phyloP scores from a whole-genome alignment of 2,329 filamentous ascomycete species.

The Scedosporium minutisporum region DNA sequence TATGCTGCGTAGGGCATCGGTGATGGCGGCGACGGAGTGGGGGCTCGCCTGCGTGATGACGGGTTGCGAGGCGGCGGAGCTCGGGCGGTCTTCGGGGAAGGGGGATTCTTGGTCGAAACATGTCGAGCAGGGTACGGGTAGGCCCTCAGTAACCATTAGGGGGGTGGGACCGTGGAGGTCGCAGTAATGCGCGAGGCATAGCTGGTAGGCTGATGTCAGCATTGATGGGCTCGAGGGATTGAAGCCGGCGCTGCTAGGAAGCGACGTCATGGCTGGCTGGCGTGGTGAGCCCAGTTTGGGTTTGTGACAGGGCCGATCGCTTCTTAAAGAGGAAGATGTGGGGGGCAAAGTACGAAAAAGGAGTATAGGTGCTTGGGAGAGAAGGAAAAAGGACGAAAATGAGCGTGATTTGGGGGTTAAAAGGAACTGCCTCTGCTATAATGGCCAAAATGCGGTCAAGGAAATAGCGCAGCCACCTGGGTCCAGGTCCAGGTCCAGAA shows the following conservation, averaged over 20 bases:
- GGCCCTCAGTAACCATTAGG: slow-evolving; percentile 59
- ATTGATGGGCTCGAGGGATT: background rate
- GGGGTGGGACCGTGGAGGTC: slow-evolving; percentile 61
- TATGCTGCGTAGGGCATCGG: slow-evolving; percentile 38
- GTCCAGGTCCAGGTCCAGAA: background rate
- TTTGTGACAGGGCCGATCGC: background rate
- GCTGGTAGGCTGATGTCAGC: slow-evolving; percentile 24
- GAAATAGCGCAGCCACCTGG: background rate
- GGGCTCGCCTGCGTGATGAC: slow-evolving; percentile 26
- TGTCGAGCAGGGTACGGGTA: slow-evolving; percentile 49
- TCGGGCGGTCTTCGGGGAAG: slow-evolving; percentile 5
- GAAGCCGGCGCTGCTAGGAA: background rate
- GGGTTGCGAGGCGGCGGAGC: slow-evolving; percentile 20
- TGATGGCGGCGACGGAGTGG: slow-evolving; percentile 27
- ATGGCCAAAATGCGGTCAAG: background rate
- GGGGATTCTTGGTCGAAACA: slow-evolving; percentile 40
- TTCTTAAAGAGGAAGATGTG: too few relatives aligned
- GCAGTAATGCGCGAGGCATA: slow-evolving; percentile 63
- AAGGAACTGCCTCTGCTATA: background rate
- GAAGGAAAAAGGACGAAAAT: background rate
- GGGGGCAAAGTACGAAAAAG: too few relatives aligned
- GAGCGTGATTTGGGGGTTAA: background rate
- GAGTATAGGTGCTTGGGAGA: background rate
- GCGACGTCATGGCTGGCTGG: background rate
- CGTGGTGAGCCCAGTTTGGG: background rate